Conservation (phyloP, 495 filamentous ascomycete species). For the Daldinia decipiens region DNA sequence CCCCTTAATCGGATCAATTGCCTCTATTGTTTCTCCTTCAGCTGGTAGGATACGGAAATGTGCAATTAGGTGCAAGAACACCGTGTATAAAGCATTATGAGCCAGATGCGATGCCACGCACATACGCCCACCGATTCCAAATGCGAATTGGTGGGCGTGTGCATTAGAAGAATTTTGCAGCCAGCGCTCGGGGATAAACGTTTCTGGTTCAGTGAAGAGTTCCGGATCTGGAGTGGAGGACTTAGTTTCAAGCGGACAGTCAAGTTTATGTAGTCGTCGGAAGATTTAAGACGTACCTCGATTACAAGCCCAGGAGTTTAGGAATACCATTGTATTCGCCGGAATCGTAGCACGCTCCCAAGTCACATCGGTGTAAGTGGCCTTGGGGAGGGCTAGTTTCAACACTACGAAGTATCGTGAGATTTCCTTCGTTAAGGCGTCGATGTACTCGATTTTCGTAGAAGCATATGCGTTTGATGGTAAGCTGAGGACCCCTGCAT, state of each 20-base stretch:
- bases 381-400: conserved; percentile 74
- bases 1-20: conserved; percentile 28
- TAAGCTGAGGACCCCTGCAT: conserved; percentile 70
- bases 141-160: conserved; percentile 73
- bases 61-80: conserved; percentile 72
- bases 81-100: conserved; percentile 74
- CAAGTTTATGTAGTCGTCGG: no score
- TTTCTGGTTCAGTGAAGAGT: conserved; percentile 69
- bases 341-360: conserved; percentile 70
- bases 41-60: conserved; percentile 60
- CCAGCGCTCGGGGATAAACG: conserved; percentile 73
- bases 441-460: conserved; percentile 76
- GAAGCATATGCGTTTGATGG: conserved; percentile 74
- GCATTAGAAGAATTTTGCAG: conserved; percentile 61
- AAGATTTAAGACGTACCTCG: conserved; percentile 8
- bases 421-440: conserved; percentile 74
- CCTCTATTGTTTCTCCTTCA: conserved; percentile 25
- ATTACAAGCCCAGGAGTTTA: conserved; percentile 50
- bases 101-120: conserved; percentile 76
- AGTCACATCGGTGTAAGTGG: conserved; percentile 70
- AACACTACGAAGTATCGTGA: conserved; percentile 80
- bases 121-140: conserved; percentile 76
- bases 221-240: conserved; percentile 56
- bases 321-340: conserved; percentile 72
- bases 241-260: neutral